These are phyloP conservation scores for Tetratostichococcus sp. DNA, from an alignment of 139 green algal species.

Conservation along the genomic window DNA sequence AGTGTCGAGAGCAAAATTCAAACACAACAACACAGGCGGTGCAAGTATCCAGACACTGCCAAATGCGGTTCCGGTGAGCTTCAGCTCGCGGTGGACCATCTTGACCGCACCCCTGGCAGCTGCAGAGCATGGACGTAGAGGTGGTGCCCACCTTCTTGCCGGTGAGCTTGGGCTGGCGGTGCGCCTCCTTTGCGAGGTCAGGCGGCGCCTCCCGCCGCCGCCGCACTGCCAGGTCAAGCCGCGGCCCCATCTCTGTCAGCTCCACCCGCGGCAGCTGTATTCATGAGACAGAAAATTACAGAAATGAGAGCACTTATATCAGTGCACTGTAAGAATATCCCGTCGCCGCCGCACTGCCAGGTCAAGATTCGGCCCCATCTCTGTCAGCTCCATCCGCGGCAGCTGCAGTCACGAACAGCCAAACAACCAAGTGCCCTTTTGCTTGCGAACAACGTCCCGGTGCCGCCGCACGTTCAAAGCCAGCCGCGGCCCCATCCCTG, in stretches of 20 bases:
- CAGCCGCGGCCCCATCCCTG: constrained; percentile 78
- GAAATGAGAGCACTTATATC: too few relatives aligned
- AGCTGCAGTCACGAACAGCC: constrained; percentile 26
- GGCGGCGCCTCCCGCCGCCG: constrained; percentile 45
- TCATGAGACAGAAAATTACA: not conserved
- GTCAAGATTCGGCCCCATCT: constrained; percentile 81
- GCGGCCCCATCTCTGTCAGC: constrained; percentile 81
- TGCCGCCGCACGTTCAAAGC: constrained; percentile 70
- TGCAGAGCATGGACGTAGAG: too few relatives aligned
- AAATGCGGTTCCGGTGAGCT: too few relatives aligned
- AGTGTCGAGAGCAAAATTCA: too few relatives aligned
- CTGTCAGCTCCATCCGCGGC: constrained; percentile 70
- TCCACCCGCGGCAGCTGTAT: constrained; percentile 65
- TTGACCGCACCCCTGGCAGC: too few relatives aligned
- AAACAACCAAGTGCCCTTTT: too few relatives aligned
- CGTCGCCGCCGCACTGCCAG: constrained; percentile 65
- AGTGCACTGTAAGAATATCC: too few relatives aligned
- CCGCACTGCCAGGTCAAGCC: constrained; percentile 70
- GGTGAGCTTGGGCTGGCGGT: constrained; percentile 55
- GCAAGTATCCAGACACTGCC: too few relatives aligned
- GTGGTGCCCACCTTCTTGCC: constrained; percentile 78
- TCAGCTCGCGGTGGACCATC: too few relatives aligned
- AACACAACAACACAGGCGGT: too few relatives aligned
- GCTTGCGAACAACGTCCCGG: too few relatives aligned
- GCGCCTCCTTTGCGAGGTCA: constrained; percentile 81